phyloP scores from a whole-genome alignment of 2,329 filamentous ascomycete genomes.

The Alternaria conjuncta region DNA sequence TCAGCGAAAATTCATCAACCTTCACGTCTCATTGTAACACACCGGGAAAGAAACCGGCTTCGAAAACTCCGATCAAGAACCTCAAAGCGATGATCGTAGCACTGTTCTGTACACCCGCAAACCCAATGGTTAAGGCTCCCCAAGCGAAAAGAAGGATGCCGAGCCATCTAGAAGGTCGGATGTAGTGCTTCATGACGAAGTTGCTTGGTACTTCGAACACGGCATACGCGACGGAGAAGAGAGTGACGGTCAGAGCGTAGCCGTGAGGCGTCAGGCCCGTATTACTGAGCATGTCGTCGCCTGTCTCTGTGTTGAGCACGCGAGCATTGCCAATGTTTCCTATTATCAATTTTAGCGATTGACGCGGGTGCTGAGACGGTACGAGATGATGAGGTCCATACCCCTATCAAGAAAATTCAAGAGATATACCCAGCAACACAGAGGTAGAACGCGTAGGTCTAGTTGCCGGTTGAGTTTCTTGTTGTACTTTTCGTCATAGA shows the following conservation, averaged over 20 bases:
- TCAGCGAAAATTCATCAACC: background rate
- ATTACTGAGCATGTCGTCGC: constrained; percentile 67
- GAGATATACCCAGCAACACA: constrained; percentile 7
- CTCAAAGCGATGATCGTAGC: constrained; percentile 49
- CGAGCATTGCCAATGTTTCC: constrained; percentile 67
- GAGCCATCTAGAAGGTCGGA: constrained; percentile 45
- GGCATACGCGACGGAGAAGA: constrained; percentile 33
- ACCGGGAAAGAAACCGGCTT: constrained; percentile 24
- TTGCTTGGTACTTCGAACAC: constrained; percentile 61
- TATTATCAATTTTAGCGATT: background rate
- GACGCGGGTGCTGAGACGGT: background rate
- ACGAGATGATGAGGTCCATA: background rate
- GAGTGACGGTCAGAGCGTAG: constrained; percentile 55
- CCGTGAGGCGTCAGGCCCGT: constrained; percentile 62
- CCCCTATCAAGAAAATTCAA: constrained; percentile 5
- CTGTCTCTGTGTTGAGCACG: constrained; percentile 65
- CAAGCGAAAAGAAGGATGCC: constrained; percentile 51
- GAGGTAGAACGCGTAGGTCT: constrained; percentile 1
- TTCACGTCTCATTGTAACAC: background rate
- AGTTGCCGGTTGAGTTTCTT: constrained; percentile 3
- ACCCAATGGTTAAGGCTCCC: constrained; percentile 54
- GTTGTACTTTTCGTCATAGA: constrained; percentile 1
- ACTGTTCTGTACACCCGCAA: constrained; percentile 51
- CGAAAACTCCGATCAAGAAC: constrained; percentile 44
- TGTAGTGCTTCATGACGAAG: constrained; percentile 62